Evolutionary conservation across 1,284 basidiomycete species (phyloP).

Genomic region (Puccinia coronata): DNA sequence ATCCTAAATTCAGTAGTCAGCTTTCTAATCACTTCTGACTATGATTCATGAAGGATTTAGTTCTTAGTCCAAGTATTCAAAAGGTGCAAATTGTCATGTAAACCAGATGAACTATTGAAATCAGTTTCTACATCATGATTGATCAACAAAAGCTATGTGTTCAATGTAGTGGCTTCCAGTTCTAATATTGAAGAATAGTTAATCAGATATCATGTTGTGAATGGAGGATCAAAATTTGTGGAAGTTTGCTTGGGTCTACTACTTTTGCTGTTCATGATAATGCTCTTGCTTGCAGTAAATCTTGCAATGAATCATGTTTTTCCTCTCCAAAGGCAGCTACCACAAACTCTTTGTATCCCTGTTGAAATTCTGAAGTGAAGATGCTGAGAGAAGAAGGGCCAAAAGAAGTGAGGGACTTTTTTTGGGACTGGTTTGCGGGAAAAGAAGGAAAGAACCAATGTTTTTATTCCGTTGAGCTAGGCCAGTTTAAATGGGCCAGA

Average conservation of each 20-base stretch:
- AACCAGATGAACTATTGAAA: slow-evolving; percentile 19
- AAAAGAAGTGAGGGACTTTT: too few species aligned
- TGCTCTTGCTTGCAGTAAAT: slow-evolving; percentile 1
- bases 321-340: background rate
- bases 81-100: slow-evolving; percentile 32
- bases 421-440: too few species aligned
- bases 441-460: too few species aligned
- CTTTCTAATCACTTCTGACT: too few species aligned
- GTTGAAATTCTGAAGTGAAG: too few species aligned
- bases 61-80: slow-evolving; percentile 16
- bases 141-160: background rate
- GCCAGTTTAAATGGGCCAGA: too few species aligned
- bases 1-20: too few species aligned
- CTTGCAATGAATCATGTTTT: background rate
- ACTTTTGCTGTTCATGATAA: background rate
- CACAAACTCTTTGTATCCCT: slow-evolving; percentile 31
- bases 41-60: slow-evolving; percentile 23
- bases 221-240: slow-evolving; percentile 41
- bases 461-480: too few species aligned
- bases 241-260: background rate
- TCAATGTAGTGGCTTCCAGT: background rate
- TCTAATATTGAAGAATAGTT: slow-evolving; percentile 30
- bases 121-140: slow-evolving; percentile 2
- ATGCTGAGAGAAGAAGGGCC: too few species aligned
- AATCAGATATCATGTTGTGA: slow-evolving; percentile 32